These are phyloP conservation scores for Chaetoscypha palmicola DNA, from an alignment of 2,329 filamentous ascomycete genomes.

Conservation along the genomic window DNA sequence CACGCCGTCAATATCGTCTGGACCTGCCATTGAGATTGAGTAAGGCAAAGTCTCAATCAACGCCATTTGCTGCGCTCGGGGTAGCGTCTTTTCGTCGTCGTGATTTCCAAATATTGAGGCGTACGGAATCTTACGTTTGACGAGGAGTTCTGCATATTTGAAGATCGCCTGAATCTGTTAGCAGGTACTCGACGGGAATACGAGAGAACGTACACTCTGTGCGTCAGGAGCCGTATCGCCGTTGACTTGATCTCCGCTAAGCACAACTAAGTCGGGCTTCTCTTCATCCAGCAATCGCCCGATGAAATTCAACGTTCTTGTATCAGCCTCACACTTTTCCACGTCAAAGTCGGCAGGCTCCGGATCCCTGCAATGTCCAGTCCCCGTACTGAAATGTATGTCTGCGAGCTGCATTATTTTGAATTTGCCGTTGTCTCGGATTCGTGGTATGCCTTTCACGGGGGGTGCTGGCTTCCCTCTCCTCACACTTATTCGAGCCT, in stretches of 20 bases:
- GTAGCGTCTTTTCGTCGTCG: slow-evolving; percentile 76
- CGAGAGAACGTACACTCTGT: slow-evolving; percentile 57
- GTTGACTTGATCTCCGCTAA: slow-evolving; percentile 93
- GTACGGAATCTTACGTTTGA: slow-evolving; percentile 83
- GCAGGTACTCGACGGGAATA: not conserved
- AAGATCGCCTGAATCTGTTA: slow-evolving; percentile 62
- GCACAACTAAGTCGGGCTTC: slow-evolving; percentile 83
- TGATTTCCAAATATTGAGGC: slow-evolving; percentile 96
- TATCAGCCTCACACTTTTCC: slow-evolving; percentile 82
- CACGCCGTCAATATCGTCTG: slow-evolving; percentile 76
- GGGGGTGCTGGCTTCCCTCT: slow-evolving; percentile 59
- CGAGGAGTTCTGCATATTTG: slow-evolving; percentile 81
- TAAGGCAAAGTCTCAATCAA: slow-evolving; percentile 82
- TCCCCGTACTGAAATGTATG: slow-evolving; percentile 84
- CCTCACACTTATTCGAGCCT: slow-evolving; percentile 70
- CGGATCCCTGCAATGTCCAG: slow-evolving; percentile 80
- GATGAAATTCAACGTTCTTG: slow-evolving; percentile 85
- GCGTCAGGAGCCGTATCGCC: slow-evolving; percentile 87
- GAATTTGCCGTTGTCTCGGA: slow-evolving; percentile 85
- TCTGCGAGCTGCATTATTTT: slow-evolving; percentile 98
- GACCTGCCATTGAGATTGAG: slow-evolving; percentile 78
- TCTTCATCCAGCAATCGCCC: slow-evolving; percentile 80
- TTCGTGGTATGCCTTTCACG: slow-evolving; percentile 65
- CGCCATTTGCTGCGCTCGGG: slow-evolving; percentile 72
- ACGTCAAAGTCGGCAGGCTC: slow-evolving; percentile 65